Conservation (phyloP, 1,139 yeast genomes). For the Saccharomyces hybrid region DNA sequence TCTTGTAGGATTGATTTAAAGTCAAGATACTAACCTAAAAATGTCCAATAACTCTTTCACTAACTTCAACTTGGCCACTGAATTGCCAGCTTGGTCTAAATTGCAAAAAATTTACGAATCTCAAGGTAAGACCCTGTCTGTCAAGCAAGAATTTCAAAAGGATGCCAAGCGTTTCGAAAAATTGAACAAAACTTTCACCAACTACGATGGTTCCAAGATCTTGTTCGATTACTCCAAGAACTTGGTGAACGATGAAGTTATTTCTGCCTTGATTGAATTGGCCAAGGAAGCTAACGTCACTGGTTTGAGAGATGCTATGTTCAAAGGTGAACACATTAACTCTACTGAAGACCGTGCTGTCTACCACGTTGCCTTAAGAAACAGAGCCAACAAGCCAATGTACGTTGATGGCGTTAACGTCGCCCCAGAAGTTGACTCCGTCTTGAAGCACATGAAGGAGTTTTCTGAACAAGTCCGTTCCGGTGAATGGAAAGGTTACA, state of each 20-base stretch:
- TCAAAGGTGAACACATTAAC: conserved; percentile 88
- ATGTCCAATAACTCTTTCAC: conserved; percentile 34
- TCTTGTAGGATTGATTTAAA: background rate
- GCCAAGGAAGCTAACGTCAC: conserved; percentile 91
- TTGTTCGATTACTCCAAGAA: conserved; percentile 94
- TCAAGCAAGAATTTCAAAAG: conserved; percentile 65
- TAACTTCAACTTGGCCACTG: conserved; percentile 59
- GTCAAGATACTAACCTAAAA: conserved; percentile 10
- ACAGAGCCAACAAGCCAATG: conserved; percentile 78
- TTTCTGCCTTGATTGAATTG: conserved; percentile 57
- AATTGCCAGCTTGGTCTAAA: conserved; percentile 78
- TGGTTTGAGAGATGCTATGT: conserved; percentile 80
- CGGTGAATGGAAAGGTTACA: conserved; percentile 94
- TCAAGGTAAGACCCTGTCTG: conserved; percentile 61
- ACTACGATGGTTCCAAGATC: conserved; percentile 80
- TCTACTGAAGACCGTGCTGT: conserved; percentile 95
- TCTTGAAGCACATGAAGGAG: conserved; percentile 91
- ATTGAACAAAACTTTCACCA: conserved; percentile 67
- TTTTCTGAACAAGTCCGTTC: conserved; percentile 83
- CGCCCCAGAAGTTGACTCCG: conserved; percentile 82
- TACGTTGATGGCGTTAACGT: conserved; percentile 84
- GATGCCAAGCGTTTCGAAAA: conserved; percentile 73
- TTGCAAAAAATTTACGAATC: conserved; percentile 64
- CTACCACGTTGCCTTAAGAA: conserved; percentile 92
- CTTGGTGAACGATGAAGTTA: conserved; percentile 77